Base-by-base conservation (phyloP, 1,284 basidiomycete genomes). In the Cryptococcus jaspeensis region DNA sequence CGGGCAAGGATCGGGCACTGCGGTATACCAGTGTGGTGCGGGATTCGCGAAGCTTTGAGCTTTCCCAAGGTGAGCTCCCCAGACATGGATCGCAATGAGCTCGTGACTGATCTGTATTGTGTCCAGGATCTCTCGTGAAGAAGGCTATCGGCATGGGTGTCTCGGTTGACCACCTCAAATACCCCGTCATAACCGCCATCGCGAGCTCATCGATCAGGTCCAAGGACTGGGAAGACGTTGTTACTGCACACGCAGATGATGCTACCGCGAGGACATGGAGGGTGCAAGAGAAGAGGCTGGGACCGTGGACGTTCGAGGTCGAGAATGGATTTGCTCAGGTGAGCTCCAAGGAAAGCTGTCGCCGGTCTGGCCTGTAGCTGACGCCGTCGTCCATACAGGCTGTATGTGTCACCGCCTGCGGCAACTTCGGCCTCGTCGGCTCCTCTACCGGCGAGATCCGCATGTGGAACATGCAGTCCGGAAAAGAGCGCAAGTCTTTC, bases 381-480 rank as follows among this genome's bases (percentile, higher is more conserved):
- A 48, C 40, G 40, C 28, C 15, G 41, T 41, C 47, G 32, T 2
- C 32, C 49, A 12, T 32, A 4, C 64, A 91, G 88, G 83, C 87
- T n/a, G 89, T 92, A 12, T 90, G 88, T 64, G 89, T 98, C 15
- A 89, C 92, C 13, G 89, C 91, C 0, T 99, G 96, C 72, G 96
- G 96, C 15, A 99, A 99, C 73, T 99, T 97, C 75, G 92, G 89
- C 40, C 78, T 99, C 6, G 88, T 87, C 1, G 85, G 90, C 25
- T 88, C 89, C 1, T 88, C 88, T 1, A 86, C 84, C 0, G 91
- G 91, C 8, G 81, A 82, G 39, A 87, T 96, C 50, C 78, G 85
- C 55, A 87, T 93, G 86, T 96, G 91, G 87, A 97, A 96, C 72
- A 87, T 97, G 86, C 95, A 99, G 77, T 93, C 90, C 13, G 96